Percentiles rank a stretch among this genome's conserved stretches.
Evolutionary conservation across 768 basidiomycete genomes (phyloP).

Genomic region (Suillus discolor): DNA sequence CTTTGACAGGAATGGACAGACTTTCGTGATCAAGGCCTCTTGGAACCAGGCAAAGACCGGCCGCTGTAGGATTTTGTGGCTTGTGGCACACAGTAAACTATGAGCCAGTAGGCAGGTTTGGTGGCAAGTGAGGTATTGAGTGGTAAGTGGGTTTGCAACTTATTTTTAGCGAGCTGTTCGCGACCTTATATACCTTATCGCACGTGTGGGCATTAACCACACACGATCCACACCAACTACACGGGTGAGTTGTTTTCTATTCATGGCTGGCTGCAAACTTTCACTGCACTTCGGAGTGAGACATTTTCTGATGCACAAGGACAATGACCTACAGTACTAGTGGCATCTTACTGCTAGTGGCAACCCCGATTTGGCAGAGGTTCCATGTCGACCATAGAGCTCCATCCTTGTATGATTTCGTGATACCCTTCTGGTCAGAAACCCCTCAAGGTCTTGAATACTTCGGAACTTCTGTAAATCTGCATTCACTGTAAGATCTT

Average conservation of each 20-base stretch:
- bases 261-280: no score
- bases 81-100: not conserved
- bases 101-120: not conserved
- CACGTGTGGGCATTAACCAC: no score
- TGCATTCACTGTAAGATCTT: no score
- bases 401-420: not conserved
- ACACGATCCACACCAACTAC: no score
- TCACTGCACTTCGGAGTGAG: not conserved
- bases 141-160: not conserved
- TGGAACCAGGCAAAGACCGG: no score
- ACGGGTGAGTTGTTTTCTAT: no score
- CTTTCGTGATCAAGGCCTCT: no score
- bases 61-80: not conserved
- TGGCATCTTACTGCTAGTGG: not conserved
- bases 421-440: not conserved
- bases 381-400: not conserved
- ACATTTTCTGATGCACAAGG: not conserved
- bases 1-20: no score
- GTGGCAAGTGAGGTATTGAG: not conserved
- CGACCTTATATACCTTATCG: not conserved
- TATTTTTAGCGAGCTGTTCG: not conserved
- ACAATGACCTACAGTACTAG: not conserved
- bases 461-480: not conserved
- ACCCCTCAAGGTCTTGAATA: not conserved
- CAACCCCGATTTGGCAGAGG: not conserved